Evolutionary conservation across 768 basidiomycete species (phyloP).

Genomic region (Rhodotorula diobovata): DNA sequence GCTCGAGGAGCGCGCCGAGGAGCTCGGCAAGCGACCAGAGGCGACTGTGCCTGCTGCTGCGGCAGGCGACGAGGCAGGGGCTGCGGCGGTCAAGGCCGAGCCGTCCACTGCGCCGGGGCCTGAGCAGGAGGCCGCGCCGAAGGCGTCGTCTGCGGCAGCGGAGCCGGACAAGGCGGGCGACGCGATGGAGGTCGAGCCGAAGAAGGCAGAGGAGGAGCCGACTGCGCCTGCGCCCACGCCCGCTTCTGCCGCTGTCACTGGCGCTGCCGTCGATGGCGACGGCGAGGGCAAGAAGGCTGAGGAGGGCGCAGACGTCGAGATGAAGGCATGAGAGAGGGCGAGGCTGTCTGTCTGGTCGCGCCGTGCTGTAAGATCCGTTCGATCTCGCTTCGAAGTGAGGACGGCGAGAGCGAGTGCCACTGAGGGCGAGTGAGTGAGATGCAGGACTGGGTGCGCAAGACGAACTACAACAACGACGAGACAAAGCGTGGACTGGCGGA

Average conservation of each 20-base stretch:
- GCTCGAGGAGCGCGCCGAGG: conserved; percentile 22
- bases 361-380: too few species aligned
- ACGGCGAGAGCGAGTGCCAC: too few species aligned
- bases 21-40: not conserved
- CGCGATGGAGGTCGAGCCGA: not conserved
- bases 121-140: too few species aligned
- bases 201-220: not conserved
- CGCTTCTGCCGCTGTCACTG: too few species aligned
- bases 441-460: not conserved
- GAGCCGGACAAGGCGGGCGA: not conserved
- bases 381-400: too few species aligned
- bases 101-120: not conserved
- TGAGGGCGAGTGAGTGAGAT: not conserved
- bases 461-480: not conserved
- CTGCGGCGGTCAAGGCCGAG: too few species aligned
- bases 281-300: not conserved
- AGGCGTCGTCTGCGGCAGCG: not conserved
- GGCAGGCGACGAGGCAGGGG: not conserved
- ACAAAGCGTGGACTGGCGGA: too few species aligned
- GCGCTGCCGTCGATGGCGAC: too few species aligned
- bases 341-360: not conserved
- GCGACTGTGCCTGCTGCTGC: not conserved
- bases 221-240: not conserved
- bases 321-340: conserved; percentile 6
- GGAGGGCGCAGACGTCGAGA: conserved; percentile 19